Evolutionary conservation across 306 rosid genomes (phyloP), one percentile per base, ranked within the genome.

Genomic region (Echinosophora koreensis): DNA sequence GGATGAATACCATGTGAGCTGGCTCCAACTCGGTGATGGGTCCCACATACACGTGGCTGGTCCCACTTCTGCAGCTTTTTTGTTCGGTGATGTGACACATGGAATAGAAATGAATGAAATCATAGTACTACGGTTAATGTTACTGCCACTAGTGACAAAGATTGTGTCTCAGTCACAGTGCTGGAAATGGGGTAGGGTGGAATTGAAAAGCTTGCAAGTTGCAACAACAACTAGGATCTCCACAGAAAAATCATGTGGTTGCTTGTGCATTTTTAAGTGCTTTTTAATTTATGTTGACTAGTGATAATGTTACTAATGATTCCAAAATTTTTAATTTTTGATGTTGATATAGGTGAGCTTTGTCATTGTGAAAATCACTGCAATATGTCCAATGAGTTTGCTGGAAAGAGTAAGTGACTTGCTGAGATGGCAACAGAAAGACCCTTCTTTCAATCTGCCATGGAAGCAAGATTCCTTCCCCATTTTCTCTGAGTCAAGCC

Each of bases 391-490:
- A 38, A 80, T 87, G 93, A 85, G 74, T 10, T 60, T 92, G 28
- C 79, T 96, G 0, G 88, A 91, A 76, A 80, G 93, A 58, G 70
- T 87, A 0, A 91, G 99, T 64, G 98, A 92, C 70, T 82, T 96
- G 77, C 73, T 96, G 10, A 91, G 99, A 79, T 96, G 99, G 99
- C 89, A 96, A 73, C 82, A 89, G 12, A 86, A 81, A 22, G 84
- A 92, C 46, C 94, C 98, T 4, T 86, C 87, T 11, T 78, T 91
- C 47, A 65, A 41, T 5, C 85, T 96, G 38, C 93, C 98, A 71
- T 96, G 99, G 98, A 96, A 89, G 86, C 78, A 79, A 49, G 82
- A 89, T 2, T 84, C 89, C n/a, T 35, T 96, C 0, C 96, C 99
- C 0, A 77, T 96, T 56, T 88, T 96, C 85, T 81, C 98, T 0